phyloP scores from a whole-genome alignment of 208 protist genomes.

The Leishmania martiniquensis region DNA sequence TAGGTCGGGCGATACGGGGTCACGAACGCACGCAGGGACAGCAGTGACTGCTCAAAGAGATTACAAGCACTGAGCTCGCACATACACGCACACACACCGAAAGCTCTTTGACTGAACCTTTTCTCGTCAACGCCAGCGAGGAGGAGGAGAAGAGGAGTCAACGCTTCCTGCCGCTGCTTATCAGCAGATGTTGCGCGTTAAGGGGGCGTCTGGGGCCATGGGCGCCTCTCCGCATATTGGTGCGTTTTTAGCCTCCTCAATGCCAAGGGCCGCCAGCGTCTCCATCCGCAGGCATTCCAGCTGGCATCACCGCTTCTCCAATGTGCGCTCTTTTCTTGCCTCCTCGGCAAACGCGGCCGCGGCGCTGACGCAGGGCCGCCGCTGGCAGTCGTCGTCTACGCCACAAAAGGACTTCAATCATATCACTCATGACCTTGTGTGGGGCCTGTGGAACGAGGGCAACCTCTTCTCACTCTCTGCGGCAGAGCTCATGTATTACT shows the following conservation, averaged over 20 bases:
- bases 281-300: neutral
- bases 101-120: neutral
- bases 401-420: slow-evolving; percentile 42
- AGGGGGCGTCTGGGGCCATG: neutral
- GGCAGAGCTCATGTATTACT: slow-evolving; percentile 75
- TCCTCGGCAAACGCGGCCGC: neutral
- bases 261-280: neutral
- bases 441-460: slow-evolving; percentile 93
- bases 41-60: neutral
- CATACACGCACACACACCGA: neutral
- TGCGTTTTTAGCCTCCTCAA: neutral
- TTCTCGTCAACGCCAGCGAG: neutral
- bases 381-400: slow-evolving; percentile 18
- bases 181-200: neutral
- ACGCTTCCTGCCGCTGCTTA: neutral
- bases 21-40: neutral
- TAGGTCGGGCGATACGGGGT: no score
- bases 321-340: neutral
- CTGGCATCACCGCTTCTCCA: neutral
- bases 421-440: slow-evolving; percentile 85
- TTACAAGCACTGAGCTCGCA: neutral
- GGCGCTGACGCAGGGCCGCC: neutral
- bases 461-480: slow-evolving; percentile 92
- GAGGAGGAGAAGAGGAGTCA: neutral
- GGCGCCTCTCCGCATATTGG: neutral